Conservation (phyloP, 2,329 filamentous ascomycete species). For the Juglanconis sp. region DNA sequence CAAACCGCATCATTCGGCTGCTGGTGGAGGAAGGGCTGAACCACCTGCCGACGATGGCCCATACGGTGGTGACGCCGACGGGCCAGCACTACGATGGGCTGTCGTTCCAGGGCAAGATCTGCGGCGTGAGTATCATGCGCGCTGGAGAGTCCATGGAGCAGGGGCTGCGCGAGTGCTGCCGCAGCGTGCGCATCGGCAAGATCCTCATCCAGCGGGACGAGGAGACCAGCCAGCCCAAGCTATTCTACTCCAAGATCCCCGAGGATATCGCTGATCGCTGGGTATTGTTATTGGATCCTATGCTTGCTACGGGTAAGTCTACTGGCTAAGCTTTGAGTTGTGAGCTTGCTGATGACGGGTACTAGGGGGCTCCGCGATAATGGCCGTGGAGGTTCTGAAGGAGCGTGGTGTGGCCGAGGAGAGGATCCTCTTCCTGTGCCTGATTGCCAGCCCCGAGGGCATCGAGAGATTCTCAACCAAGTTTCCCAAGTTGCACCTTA, state of each 20-base stretch:
- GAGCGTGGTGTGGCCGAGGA: conserved; percentile 90
- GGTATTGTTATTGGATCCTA: conserved; percentile 94
- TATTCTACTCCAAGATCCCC: conserved; percentile 97
- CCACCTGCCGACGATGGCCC: conserved; percentile 86
- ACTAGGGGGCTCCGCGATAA: conserved; percentile 85
- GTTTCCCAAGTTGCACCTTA: conserved; percentile 84
- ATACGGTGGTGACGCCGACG: conserved; percentile 86
- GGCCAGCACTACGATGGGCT: conserved; percentile 86
- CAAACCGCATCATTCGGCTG: conserved; percentile 93
- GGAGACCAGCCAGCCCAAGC: conserved; percentile 84
- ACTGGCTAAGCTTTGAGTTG: background rate
- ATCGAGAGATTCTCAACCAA: conserved; percentile 83
- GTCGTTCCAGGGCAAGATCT: conserved; percentile 96
- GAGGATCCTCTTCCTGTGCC: conserved; percentile 90
- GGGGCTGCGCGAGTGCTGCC: conserved; percentile 90
- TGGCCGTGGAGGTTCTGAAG: conserved; percentile 93
- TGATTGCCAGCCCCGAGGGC: conserved; percentile 95
- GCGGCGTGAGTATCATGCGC: conserved; percentile 96
- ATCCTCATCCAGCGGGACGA: conserved; percentile 97
- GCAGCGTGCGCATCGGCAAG: conserved; percentile 96
- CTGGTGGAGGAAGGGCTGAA: conserved; percentile 97
- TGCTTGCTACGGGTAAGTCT: conserved; percentile 87
- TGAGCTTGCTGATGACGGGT: conserved; percentile 4
- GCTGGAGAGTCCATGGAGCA: conserved; percentile 99
- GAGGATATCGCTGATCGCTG: conserved; percentile 89